These are phyloP conservation scores for Cladophialophora carrionii DNA, from an alignment of 2,329 filamentous ascomycete genomes.

Conservation along the genomic window DNA sequence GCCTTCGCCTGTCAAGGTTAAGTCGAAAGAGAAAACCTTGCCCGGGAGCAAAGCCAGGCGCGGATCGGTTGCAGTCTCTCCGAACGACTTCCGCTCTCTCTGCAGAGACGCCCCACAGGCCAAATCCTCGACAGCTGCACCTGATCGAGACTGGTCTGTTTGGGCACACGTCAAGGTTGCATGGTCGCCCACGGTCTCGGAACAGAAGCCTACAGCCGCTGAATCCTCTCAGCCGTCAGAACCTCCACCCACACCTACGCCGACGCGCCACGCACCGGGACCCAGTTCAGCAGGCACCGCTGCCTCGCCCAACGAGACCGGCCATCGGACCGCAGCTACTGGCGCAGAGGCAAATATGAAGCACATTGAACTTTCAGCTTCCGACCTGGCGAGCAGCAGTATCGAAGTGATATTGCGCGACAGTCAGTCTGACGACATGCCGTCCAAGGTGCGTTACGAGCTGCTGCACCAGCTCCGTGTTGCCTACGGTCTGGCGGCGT, in stretches of 20 bases:
- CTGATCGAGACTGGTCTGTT: slow-evolving; percentile 64
- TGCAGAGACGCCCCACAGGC: slow-evolving; percentile 59
- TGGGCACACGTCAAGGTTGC: slow-evolving; percentile 80
- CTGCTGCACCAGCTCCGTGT: slow-evolving; percentile 79
- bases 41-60: slow-evolving; percentile 43
- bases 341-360: slow-evolving; percentile 12
- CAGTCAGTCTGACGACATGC: slow-evolving; percentile 63
- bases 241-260: slow-evolving; percentile 72
- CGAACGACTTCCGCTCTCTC: slow-evolving; percentile 81
- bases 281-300: slow-evolving; percentile 51
- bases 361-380: slow-evolving; percentile 28
- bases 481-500: slow-evolving; percentile 75
- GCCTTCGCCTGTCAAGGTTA: slow-evolving; percentile 59
- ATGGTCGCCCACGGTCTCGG: slow-evolving; percentile 65
- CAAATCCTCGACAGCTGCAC: slow-evolving; percentile 39
- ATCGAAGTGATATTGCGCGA: slow-evolving; percentile 46
- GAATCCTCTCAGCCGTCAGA: slow-evolving; percentile 46
- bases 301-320: slow-evolving; percentile 47
- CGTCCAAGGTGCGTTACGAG: slow-evolving; percentile 76
- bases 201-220: slow-evolving; percentile 33
- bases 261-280: slow-evolving; percentile 66
- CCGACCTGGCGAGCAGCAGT: slow-evolving; percentile 32
- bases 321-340: slow-evolving; percentile 48
- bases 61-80: slow-evolving; percentile 61
- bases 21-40: slow-evolving; percentile 73